Conservation (phyloP, 305 asterid genomes). For the Rubia peregrina region DNA sequence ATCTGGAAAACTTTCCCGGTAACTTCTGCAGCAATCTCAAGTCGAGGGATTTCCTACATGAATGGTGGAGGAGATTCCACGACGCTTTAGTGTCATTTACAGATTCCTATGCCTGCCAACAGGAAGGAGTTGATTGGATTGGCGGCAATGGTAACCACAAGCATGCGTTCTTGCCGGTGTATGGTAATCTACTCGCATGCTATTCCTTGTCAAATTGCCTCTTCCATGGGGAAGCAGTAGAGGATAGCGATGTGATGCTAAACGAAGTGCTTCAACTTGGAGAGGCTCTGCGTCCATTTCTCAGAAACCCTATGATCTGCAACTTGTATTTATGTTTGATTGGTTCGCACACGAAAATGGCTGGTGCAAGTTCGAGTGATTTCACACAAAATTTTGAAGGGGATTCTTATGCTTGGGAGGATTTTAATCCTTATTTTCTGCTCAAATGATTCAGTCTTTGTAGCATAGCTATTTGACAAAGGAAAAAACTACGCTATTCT, state of each 20-base stretch:
- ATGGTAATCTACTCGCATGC: slow-evolving; percentile 65
- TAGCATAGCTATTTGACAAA: neutral
- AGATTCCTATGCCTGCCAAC: slow-evolving; percentile 32
- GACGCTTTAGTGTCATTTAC: slow-evolving; percentile 45
- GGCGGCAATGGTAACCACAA: slow-evolving; percentile 94
- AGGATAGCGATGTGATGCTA: slow-evolving; percentile 29
- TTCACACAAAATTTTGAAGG: slow-evolving; percentile 25
- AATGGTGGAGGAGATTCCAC: slow-evolving; percentile 61
- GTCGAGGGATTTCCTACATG: slow-evolving; percentile 34
- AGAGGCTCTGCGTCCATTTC: slow-evolving; percentile 49
- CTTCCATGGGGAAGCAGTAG: slow-evolving; percentile 32
- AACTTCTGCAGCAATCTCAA: slow-evolving; percentile 24
- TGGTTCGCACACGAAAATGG: slow-evolving; percentile 46
- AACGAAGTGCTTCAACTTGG: slow-evolving; percentile 48
- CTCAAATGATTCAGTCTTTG: slow-evolving; percentile 32
- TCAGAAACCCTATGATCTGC: slow-evolving; percentile 58
- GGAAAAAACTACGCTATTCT: neutral
- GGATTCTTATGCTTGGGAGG: slow-evolving; percentile 48
- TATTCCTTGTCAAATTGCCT: slow-evolving; percentile 58
- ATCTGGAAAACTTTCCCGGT: slow-evolving; percentile 48
- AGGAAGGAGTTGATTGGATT: slow-evolving; percentile 52
- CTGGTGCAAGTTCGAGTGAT: slow-evolving; percentile 24
- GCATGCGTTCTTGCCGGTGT: slow-evolving; percentile 71
- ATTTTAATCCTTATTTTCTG: slow-evolving; percentile 71
- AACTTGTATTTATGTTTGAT: slow-evolving; percentile 45